Base-by-base conservation (phyloP, 1,139 yeast genomes). In the Scheffersomyces titani region DNA sequence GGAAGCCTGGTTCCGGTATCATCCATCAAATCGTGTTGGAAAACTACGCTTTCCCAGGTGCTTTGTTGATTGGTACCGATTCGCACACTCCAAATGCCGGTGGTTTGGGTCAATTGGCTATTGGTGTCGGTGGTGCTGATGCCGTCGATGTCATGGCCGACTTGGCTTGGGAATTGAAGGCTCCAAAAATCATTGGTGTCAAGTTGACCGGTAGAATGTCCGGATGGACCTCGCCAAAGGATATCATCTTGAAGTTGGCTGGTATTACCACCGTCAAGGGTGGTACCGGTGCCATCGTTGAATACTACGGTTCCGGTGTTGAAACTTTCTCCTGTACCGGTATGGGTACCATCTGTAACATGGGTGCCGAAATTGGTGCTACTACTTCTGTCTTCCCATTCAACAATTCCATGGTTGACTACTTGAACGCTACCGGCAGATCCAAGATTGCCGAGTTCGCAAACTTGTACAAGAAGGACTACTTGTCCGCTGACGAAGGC, bases 291-390 rank as follows among this genome's bases (percentile, higher is more conserved):
- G 84, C 91, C 72, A 93, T 94, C 76, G 96, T 94, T 65, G 99
- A 94, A 83, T 94, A 94, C 84, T 93, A 89, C 72, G 99, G 98
- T 80, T 91, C 89, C 54, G 99, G 99, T 87, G 93, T 93, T 64
- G 89, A 91, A 71, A 88, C 97, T 64, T 90, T 94, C 80, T 91
- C 97, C 53, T 92, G 97, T 82, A 93, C 99, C 63, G 99, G 99
- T 87, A 93, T 93, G 99, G 99, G 96, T 78, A 93, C 99, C 71
- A 94, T 93, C 80, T 93, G 99, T 88, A 93, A 93, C 81, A 93
- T 93, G 99, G 99, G 99, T 87, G 99, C 99, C 67, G 99, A 93
- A 82, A 92, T 93, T 69, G 99, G 99, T 84, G 99, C 98, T 62
- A 93, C 99, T 65, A 94, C 99, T 61, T 94, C 98, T 55, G 93